Evolutionary conservation across 1,139 yeast genomes (phyloP).

Genomic region (Candida smagusa): DNA sequence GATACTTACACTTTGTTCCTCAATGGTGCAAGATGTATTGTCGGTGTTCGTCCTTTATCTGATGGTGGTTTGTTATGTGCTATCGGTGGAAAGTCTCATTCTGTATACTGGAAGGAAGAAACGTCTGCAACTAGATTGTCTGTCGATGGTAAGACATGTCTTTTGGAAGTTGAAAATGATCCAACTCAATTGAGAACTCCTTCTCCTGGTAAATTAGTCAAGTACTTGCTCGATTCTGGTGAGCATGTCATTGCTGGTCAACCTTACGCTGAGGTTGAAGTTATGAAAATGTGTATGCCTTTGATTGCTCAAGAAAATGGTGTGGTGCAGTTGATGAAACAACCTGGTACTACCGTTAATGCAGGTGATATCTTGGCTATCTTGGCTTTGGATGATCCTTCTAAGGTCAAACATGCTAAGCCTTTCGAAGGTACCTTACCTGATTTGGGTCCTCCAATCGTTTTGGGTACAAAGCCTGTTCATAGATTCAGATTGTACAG

Average conservation of each 20-base stretch:
- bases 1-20: conserved; percentile 86
- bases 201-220: conserved; percentile 96
- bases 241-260: conserved; percentile 92
- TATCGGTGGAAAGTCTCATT: conserved; percentile 88
- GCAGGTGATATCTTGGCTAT: conserved; percentile 98
- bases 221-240: conserved; percentile 90
- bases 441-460: conserved; percentile 75
- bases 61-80: conserved; percentile 94
- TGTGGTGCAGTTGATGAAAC: conserved; percentile 85
- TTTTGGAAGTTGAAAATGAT: conserved; percentile 91
- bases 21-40: conserved; percentile 87
- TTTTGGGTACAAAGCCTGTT: conserved; percentile 80
- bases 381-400: conserved; percentile 90
- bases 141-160: conserved; percentile 91
- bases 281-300: conserved; percentile 98
- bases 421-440: conserved; percentile 96
- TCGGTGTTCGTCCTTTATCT: conserved; percentile 79
- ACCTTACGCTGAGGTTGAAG: conserved; percentile 97
- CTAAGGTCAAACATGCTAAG: conserved; percentile 93
- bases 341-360: conserved; percentile 94
- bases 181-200: conserved; percentile 99
- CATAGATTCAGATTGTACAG: conserved; percentile 64
- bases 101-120: conserved; percentile 97
- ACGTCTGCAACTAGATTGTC: conserved; percentile 94
- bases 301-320: conserved; percentile 91